Base-by-base conservation (phyloP, 2,329 filamentous ascomycete genomes). In the Penicillium sp. region DNA sequence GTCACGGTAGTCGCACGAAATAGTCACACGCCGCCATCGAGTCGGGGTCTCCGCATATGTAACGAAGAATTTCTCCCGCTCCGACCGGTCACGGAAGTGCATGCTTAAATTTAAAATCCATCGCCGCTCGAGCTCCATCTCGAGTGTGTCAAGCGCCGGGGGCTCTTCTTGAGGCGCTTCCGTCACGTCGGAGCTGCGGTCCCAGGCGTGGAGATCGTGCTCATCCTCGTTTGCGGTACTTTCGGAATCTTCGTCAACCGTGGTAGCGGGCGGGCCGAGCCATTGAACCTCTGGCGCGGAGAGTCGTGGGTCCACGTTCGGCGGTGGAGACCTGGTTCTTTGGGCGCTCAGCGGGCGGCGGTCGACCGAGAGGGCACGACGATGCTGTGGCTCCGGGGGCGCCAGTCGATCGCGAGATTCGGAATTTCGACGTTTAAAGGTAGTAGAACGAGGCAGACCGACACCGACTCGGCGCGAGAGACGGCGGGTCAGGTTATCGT, bases 31-130 rank as follows among this genome's bases (percentile, higher is more conserved):
- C 45, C 89, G 82, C 87, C 90, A 95, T 51, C 81, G 75, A 52
- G 81, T 85, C 4, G 87, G 83, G 39, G 80, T 79, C 66, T 95
- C 86, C 39, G 89, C 87, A 66, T 87, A 98, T 0, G 93, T 97
- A 53, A 98, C 84, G 67, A 97, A 98, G 74, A 97, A 97, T 68
- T 98, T 98, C 68, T 98, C 93, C 35, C 91, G 81, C 59, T 87
- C 87, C 10, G 90, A 94, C 60, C 86, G 85, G 70, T 98, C 93
- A 49, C 90, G 82, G 68, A 96, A 98, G 68, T 95, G 89, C 93
- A 98, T 96, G 69, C 89, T 96, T 50, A 97, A 78, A 63, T 98
- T 98, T 57, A 98, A 75, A 50, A 98, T 97, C 93, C 93, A 98
- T 61, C 80, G 84, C 50, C 77, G 80, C 62, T 96, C 89, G 45